A percentile compares a stretch with the other conserved stretches of the same genome.
Evolutionary conservation across 2,329 filamentous ascomycete genomes (phyloP).

Genomic region (Berkeleyomyces rouxiae): DNA sequence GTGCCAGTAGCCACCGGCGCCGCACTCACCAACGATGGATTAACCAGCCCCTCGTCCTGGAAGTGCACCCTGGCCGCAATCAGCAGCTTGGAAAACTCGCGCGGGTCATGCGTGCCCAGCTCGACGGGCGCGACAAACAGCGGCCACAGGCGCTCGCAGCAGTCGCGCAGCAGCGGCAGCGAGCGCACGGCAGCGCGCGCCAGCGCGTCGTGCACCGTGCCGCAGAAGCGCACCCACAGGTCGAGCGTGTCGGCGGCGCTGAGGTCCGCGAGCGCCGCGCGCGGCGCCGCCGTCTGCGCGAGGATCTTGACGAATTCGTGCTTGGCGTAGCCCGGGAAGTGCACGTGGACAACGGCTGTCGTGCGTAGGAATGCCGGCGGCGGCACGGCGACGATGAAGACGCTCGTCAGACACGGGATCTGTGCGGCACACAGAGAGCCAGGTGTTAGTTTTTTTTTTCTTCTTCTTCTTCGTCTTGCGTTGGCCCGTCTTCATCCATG

Average conservation of each 20-base stretch:
- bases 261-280: slow-evolving; percentile 30
- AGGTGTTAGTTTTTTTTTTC: slow-evolving; percentile 1
- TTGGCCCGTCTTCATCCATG: too few species aligned
- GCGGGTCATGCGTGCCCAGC: slow-evolving; percentile 53
- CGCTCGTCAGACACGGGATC: slow-evolving; percentile 61
- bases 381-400: slow-evolving; percentile 62
- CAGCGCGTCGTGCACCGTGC: slow-evolving; percentile 74
- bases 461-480: too few species aligned
- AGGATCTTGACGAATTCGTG: slow-evolving; percentile 65
- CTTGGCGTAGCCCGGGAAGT: slow-evolving; percentile 74
- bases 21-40: slow-evolving; percentile 42
- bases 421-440: slow-evolving; percentile 21
- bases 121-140: slow-evolving; percentile 66
- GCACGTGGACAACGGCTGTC: slow-evolving; percentile 55
- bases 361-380: slow-evolving; percentile 52
- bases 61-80: slow-evolving; percentile 53
- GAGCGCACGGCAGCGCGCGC: slow-evolving; percentile 67
- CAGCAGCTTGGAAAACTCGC: slow-evolving; percentile 73
- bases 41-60: slow-evolving; percentile 53
- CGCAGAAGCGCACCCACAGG: slow-evolving; percentile 66
- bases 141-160: slow-evolving; percentile 65
- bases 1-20: not conserved
- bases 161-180: slow-evolving; percentile 51
- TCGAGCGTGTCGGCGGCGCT: slow-evolving; percentile 40
- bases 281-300: slow-evolving; percentile 30